phyloP scores from a whole-genome alignment of 768 basidiomycete species.

The Lactifluus rugatus region DNA sequence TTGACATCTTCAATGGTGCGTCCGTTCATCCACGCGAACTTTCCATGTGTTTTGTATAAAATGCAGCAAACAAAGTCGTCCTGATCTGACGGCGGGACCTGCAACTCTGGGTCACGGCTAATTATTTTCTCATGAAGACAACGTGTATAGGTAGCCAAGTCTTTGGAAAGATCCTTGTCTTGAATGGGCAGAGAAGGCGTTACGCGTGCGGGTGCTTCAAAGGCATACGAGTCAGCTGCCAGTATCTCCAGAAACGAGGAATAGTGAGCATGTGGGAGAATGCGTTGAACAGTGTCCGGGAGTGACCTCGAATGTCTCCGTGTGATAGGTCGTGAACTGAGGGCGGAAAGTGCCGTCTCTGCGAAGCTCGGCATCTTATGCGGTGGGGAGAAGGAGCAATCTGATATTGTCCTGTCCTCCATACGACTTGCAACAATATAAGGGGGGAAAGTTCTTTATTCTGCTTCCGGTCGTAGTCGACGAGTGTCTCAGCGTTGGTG shows the following conservation, averaged over 20 bases:
- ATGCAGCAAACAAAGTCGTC: constrained; percentile 10
- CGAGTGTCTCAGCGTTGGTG: neutral
- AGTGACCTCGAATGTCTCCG: neutral
- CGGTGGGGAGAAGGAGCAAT: neutral
- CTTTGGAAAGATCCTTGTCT: neutral
- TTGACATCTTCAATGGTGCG: constrained; percentile 8
- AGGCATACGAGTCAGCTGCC: neutral
- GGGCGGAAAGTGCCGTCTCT: constrained; percentile 6
- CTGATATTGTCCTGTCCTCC: neutral
- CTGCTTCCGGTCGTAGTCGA: neutral
- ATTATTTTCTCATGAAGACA: neutral
- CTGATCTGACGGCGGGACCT: neutral
- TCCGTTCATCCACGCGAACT: constrained; percentile 14
- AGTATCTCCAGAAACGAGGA: constrained; percentile 10
- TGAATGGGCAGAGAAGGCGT: neutral
- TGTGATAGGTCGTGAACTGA: neutral
- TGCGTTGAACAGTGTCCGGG: constrained; percentile 8
- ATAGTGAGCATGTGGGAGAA: constrained; percentile 12
- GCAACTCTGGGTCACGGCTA: neutral
- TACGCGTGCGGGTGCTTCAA: neutral
- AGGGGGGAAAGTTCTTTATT: neutral
- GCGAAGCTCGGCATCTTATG: constrained; percentile 1
- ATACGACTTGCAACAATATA: constrained; percentile 1
- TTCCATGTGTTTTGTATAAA: constrained; percentile 16
- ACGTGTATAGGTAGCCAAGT: neutral